Conservation (phyloP, 179 eudicot species). For the Actinidia chinensis region DNA sequence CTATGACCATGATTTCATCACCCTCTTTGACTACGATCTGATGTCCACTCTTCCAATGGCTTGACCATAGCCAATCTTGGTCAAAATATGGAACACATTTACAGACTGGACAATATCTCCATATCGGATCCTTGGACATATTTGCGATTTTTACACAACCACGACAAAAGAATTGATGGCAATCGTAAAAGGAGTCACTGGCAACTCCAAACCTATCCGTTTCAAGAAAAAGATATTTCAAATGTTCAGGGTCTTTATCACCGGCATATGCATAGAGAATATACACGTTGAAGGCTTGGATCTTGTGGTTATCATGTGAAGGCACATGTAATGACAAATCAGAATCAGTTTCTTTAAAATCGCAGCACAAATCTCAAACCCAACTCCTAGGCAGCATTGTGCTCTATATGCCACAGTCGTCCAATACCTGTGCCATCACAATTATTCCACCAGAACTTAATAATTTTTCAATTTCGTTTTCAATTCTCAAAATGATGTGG, state of each 20-base stretch:
- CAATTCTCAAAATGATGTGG: too few relatives aligned
- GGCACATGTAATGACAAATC: not conserved
- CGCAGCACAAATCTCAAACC: not conserved
- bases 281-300: not conserved
- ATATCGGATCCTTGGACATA: not conserved
- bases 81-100: not conserved
- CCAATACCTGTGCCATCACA: constrained; percentile 16
- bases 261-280: not conserved
- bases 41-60: not conserved
- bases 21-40: not conserved
- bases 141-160: not conserved
- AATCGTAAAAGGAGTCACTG: too few relatives aligned
- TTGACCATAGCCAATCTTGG: not conserved
- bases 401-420: constrained; percentile 17
- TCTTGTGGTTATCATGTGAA: not conserved
- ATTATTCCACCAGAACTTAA: too few relatives aligned
- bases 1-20: not conserved
- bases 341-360: not conserved
- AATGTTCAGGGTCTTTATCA: not conserved
- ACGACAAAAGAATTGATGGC: too few relatives aligned
- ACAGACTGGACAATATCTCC: not conserved
- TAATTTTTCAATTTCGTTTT: too few relatives aligned
- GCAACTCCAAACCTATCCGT: too few relatives aligned
- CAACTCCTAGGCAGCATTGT: constrained; percentile 12
- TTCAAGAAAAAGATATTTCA: too few relatives aligned